phyloP scores from a whole-genome alignment of 1,139 yeast species.

The Pneumocystis murina region DNA sequence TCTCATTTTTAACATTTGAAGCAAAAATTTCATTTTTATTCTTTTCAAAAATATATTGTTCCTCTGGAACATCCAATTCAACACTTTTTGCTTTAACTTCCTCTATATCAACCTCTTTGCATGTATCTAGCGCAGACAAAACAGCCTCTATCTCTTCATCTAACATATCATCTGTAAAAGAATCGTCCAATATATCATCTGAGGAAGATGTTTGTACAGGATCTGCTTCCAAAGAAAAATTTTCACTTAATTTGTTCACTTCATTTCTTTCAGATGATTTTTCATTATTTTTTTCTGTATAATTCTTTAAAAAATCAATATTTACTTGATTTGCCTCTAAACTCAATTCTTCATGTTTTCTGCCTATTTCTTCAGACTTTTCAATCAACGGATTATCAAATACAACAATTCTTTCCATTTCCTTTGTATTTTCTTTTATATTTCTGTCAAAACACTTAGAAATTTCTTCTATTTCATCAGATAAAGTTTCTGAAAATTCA shows the following conservation, averaged over 20 bases:
- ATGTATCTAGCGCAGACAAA: background rate
- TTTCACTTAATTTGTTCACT: background rate
- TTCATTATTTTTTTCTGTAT: background rate
- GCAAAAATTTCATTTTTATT: background rate
- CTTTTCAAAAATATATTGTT: background rate
- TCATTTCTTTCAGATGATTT: no score
- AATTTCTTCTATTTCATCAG: background rate
- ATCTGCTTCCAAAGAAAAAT: background rate
- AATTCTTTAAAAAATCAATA: no score
- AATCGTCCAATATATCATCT: background rate
- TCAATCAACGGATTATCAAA: background rate
- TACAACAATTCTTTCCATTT: background rate
- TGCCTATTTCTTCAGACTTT: no score
- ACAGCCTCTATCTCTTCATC: background rate
- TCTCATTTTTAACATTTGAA: no score
- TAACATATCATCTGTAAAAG: background rate
- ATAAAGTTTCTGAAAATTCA: background rate
- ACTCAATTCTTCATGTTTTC: no score
- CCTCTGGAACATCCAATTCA: no score
- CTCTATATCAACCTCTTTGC: background rate
- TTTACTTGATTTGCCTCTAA: no score
- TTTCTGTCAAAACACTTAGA: no score
- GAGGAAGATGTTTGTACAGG: background rate
- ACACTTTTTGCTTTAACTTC: no score
- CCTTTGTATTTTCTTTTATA: background rate